These are phyloP conservation scores for Lipomyces anomalus DNA, from an alignment of 805 yeast genomes.

Conservation along the genomic window DNA sequence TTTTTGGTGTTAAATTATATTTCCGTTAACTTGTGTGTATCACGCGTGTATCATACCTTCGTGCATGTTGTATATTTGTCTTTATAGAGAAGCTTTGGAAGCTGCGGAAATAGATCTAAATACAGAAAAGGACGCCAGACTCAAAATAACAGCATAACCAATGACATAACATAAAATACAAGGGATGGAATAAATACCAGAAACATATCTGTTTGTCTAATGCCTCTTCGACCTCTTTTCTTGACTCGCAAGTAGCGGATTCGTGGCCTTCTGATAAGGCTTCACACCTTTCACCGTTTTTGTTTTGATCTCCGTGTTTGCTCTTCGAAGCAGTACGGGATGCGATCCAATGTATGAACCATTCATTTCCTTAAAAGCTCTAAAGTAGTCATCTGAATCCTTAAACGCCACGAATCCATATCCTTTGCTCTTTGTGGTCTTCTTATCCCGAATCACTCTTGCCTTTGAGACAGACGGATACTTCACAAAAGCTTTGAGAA, in stretches of 20 bases:
- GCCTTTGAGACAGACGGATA: constrained; percentile 54
- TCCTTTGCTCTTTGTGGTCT: constrained; percentile 51
- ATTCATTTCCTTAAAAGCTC: constrained; percentile 69
- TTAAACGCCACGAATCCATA: constrained; percentile 70
- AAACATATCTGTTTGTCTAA: too few species aligned
- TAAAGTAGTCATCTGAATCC: constrained; percentile 58
- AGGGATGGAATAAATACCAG: too few species aligned
- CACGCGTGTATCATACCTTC: too few species aligned
- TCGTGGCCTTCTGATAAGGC: constrained; percentile 16
- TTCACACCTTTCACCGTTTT: constrained; percentile 12
- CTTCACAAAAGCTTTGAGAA: constrained; percentile 49
- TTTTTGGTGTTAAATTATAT: too few species aligned
- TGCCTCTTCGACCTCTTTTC: constrained; percentile 2
- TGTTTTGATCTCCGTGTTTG: constrained; percentile 34
- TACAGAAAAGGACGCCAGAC: too few species aligned
- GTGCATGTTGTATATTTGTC: too few species aligned
- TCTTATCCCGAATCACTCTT: constrained; percentile 51
- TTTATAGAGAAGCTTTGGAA: too few species aligned
- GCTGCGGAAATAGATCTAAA: too few species aligned
- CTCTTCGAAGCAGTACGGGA: constrained; percentile 64
- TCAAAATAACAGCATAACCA: too few species aligned
- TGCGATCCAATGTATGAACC: constrained; percentile 70
- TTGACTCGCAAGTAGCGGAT: constrained; percentile 6
- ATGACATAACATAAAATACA: too few species aligned
- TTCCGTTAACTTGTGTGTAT: too few species aligned